These are phyloP conservation scores for Knoxia roxburghii DNA, from an alignment of 257 asterid genomes.

Conservation along the genomic window DNA sequence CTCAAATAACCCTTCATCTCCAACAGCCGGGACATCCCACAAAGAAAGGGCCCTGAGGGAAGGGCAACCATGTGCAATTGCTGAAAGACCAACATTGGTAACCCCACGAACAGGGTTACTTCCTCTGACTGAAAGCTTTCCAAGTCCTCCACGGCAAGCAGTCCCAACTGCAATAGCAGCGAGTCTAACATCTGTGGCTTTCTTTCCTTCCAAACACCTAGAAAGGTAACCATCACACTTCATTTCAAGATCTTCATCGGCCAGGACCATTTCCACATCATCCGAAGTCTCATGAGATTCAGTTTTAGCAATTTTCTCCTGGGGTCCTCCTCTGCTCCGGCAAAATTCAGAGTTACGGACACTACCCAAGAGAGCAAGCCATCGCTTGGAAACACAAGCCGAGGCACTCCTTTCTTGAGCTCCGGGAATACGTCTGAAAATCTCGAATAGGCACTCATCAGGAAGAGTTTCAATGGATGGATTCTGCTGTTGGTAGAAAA, in stretches of 20 bases:
- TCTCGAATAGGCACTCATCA: conserved; percentile 81
- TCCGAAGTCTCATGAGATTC: conserved; percentile 5
- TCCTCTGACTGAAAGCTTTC: conserved; percentile 80
- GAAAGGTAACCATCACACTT: conserved; percentile 75
- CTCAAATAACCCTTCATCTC: conserved; percentile 73
- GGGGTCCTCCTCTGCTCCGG: conserved; percentile 29
- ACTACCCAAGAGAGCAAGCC: conserved; percentile 65
- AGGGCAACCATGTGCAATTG: conserved; percentile 82
- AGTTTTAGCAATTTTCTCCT: conserved; percentile 17
- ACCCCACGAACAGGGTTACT: conserved; percentile 54
- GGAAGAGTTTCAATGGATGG: conserved; percentile 78
- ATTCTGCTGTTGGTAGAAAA: conserved; percentile 30
- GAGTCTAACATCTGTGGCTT: conserved; percentile 81
- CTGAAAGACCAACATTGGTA: conserved; percentile 60
- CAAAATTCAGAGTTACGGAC: conserved; percentile 51
- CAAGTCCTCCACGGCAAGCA: conserved; percentile 87
- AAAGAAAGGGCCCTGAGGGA: conserved; percentile 67
- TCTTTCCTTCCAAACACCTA: conserved; percentile 87
- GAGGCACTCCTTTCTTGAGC: conserved; percentile 67
- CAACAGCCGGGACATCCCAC: conserved; percentile 65
- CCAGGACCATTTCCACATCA: conserved; percentile 25
- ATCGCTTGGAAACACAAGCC: conserved; percentile 84
- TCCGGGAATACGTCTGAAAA: conserved; percentile 62
- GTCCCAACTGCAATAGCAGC: conserved; percentile 91
- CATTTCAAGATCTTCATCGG: conserved; percentile 47